Base-by-base conservation (phyloP, 352 stramenopile species). In the Phytopythium cucurbitacearum region DNA sequence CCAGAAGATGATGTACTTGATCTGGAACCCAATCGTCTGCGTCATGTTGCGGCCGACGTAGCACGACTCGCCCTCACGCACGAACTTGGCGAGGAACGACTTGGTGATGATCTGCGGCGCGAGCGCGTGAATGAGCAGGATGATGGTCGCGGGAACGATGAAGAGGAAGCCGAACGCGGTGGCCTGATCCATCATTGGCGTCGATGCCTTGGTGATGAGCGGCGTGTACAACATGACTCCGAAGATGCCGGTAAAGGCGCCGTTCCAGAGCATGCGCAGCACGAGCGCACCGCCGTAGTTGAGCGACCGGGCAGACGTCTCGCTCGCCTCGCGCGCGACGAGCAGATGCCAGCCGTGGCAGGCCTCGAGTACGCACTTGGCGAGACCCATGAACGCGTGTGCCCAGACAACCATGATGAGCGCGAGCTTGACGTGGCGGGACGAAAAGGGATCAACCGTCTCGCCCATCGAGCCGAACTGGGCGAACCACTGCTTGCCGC, bases 1-100 rank as follows among this genome's bases (percentile, higher is more conserved):
- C 79, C 79, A 89, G 52, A 65, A 89, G 9, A 60, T 72, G 40
- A 85, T 85, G 59, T 89, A 89, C 69, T 78, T 76, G 47, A 82
- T 47, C 40, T 84, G 73, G 56, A 68, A 86, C 41, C 56, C 67
- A 6, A 81, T 40, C n/a, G 75, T 73, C 39, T 73, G 78, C 39
- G 78, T 63, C 75, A 89, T 89, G 56, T 89, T 76, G 33, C 78
- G 75, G 13, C 78, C 78, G 10, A 85, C 75, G 49, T 77, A 89
- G 65, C 75, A 89, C 5, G 58, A 59, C 48, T 86, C 75, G 37
- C 78, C 78, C 64, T 89, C 78, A 43, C 78, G 75, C 33, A 89
- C 73, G 49, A 89, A 89, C 56, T 89, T 89, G 56, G 69, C 71
- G 10, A 71, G 70, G 38, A 82, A 82, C n/a, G 73, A 71, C 32